These are phyloP conservation scores for Neonectria coccinea DNA, from an alignment of 2,329 filamentous ascomycete species.

Conservation along the genomic window DNA sequence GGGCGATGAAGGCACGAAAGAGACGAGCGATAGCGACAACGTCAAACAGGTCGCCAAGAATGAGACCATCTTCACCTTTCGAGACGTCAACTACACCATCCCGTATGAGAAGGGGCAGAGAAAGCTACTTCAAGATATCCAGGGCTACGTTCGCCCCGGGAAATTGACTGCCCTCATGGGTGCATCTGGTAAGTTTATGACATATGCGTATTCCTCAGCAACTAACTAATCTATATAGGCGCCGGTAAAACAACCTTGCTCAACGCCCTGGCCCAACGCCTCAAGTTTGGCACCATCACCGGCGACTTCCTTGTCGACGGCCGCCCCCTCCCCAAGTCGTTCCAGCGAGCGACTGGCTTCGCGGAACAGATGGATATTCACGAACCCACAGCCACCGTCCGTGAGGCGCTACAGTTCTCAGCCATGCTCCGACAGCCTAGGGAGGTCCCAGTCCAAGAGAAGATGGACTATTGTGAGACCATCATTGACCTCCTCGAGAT, in stretches of 20 bases:
- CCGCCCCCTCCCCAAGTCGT: conserved; percentile 75
- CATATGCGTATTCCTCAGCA: not conserved
- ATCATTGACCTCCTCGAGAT: conserved; percentile 78
- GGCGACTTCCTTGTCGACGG: conserved; percentile 87
- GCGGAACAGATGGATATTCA: conserved; percentile 75
- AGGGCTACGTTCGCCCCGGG: conserved; percentile 87
- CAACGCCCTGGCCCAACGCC: conserved; percentile 79
- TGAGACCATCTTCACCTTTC: conserved; percentile 68
- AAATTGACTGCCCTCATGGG: conserved; percentile 85
- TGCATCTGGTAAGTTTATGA: conserved; percentile 53
- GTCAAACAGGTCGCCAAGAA: conserved; percentile 67
- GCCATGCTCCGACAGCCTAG: conserved; percentile 72
- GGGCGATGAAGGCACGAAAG: conserved; percentile 23
- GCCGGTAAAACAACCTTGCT: conserved; percentile 80
- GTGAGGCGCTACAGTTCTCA: conserved; percentile 74
- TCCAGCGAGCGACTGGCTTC: conserved; percentile 83
- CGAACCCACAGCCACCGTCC: conserved; percentile 73
- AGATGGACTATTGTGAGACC: conserved; percentile 75
- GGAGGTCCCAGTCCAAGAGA: conserved; percentile 68
- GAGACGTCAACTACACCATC: conserved; percentile 62
- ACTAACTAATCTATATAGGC: conserved; percentile 39
- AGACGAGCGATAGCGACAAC: conserved; percentile 38
- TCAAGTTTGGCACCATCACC: conserved; percentile 79
- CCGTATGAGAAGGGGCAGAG: conserved; percentile 72
- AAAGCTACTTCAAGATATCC: conserved; percentile 78